Evolutionary conservation across 2,329 filamentous ascomycete species (phyloP), one percentile per base, ranked within the genome.

Genomic region (Pseudocercospora vitis): DNA sequence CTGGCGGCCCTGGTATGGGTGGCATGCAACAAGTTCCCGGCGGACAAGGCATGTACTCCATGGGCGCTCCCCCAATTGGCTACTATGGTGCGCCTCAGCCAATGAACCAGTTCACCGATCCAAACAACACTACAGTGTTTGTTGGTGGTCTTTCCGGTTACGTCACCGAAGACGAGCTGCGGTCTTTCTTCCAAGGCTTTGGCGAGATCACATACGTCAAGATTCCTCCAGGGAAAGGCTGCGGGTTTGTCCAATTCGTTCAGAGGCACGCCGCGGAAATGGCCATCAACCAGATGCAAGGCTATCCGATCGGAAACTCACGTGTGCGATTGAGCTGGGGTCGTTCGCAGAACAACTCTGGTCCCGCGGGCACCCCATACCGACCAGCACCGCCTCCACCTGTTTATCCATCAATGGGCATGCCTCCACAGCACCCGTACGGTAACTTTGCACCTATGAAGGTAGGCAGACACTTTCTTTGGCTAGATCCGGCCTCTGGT

Each of bases 201-300:
- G 94, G 94, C 57, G 94, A 99, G 73, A 99, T 99, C 71, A 99
- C 94, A 67, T 99, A 99, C 73, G 94, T 99, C 78, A 99, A 99
- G 85, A 99, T 99, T 55, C 94, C 94, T 50, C 92, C 94, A 61
- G 94, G 94, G 77, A 99, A 99, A 83, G 94, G 94, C 65, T 99
- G 94, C 70, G 94, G 94, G 54, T 99, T 99, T 71, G 94, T 99
- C 55, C 94, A 99, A 76, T 99, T 99, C 67, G 94, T 99, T 53
- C 94, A 99, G 78, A 91, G 94, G 63, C 94, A 99, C 69, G 94
- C 94, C 49, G 94, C 94, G 11, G 94, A 99, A 78, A 99, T 99
- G 94, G 94, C 94, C 64, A 99, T 99, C 82, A 99, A 99, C 78
- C 94, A 99, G 77, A 99, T 99, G 94, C 94, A 99, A 77, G 94